These are phyloP conservation scores for Phytopythium sindhum DNA, from an alignment of 352 stramenopile species.

Conservation along the genomic window DNA sequence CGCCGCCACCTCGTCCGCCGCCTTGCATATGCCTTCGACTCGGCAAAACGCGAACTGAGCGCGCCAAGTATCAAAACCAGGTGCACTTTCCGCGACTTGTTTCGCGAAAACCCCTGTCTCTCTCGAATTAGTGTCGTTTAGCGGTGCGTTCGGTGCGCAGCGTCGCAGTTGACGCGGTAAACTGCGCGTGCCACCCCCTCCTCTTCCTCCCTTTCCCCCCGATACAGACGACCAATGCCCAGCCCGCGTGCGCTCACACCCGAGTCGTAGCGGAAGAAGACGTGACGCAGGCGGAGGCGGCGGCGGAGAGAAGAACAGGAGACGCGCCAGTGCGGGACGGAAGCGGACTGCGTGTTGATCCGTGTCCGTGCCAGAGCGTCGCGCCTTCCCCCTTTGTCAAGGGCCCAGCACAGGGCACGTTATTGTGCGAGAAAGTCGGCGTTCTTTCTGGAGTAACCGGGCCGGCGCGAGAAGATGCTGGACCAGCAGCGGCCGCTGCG, in stretches of 20 bases:
- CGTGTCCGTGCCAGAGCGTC: no score
- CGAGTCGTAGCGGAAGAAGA: neutral
- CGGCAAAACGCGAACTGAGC: neutral
- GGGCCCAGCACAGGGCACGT: no score
- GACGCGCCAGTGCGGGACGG: neutral
- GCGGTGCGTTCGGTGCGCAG: neutral
- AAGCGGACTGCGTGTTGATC: neutral
- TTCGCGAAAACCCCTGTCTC: neutral
- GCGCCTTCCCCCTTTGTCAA: no score
- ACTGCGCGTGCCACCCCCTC: neutral
- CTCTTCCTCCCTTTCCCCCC: neutral
- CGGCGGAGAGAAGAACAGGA: neutral
- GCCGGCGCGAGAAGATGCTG: constrained; percentile 13
- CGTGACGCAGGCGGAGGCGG: neutral
- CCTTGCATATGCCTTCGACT: neutral
- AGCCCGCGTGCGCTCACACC: neutral
- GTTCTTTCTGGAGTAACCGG: no score
- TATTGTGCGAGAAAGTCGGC: neutral
- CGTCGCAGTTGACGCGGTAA: constrained; percentile 2
- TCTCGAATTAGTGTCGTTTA: constrained; percentile 1
- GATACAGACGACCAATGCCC: neutral
- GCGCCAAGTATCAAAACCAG: neutral
- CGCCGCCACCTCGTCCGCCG: no score
- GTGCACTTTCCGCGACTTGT: neutral
- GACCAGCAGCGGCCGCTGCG: constrained; percentile 28